phyloP scores from a whole-genome alignment of 306 rosid genomes.

The Cicer pinnatifidum region DNA sequence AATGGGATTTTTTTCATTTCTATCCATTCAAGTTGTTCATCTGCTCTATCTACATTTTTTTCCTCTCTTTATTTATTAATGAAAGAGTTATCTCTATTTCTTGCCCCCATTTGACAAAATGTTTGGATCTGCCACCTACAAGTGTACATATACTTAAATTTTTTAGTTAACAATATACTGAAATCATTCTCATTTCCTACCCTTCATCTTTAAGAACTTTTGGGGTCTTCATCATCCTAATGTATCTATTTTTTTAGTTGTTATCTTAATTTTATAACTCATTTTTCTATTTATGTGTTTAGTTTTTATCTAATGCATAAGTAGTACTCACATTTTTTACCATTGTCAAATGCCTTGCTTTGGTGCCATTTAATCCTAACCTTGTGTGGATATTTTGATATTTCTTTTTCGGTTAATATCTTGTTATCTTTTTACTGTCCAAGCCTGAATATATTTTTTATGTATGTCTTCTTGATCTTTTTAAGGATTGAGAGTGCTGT shows the following conservation, averaged over 20 bases:
- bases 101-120: too few relatives aligned
- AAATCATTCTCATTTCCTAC: constrained; percentile 20
- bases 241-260: background rate
- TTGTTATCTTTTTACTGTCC: constrained; percentile 32
- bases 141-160: background rate
- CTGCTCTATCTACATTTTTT: too few relatives aligned
- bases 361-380: constrained; percentile 22
- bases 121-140: too few relatives aligned
- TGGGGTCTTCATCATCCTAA: constrained; percentile 11
- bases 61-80: too few relatives aligned
- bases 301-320: background rate
- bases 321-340: constrained; percentile 2
- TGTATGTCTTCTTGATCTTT: constrained; percentile 42
- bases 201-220: constrained; percentile 10
- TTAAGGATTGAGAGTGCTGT: constrained; percentile 85
- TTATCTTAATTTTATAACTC: background rate
- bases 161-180: background rate
- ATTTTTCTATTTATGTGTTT: background rate
- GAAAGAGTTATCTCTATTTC: too few relatives aligned
- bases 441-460: constrained; percentile 35
- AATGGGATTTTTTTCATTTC: too few relatives aligned
- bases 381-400: constrained; percentile 14
- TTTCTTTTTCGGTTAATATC: constrained; percentile 8
- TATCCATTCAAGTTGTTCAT: too few relatives aligned
- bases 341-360: constrained; percentile 35